Percentiles rank a stretch among this genome's conserved stretches.
Evolutionary conservation across 1,139 yeast genomes (phyloP).

Genomic region (Candida sp.): DNA sequence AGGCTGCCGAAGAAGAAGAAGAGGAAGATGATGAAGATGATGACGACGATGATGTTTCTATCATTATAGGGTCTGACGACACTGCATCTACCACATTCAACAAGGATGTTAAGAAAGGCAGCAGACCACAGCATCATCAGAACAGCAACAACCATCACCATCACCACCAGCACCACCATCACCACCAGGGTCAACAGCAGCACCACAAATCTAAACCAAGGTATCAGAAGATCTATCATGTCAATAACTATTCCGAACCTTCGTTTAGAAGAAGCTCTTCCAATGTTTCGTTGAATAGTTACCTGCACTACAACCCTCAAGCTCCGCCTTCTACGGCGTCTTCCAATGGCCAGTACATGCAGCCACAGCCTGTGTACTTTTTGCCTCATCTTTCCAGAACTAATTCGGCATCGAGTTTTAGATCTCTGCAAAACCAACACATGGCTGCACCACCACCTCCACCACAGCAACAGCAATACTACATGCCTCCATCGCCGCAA

Average conservation of each 20-base stretch:
- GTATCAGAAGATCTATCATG: conserved; percentile 17
- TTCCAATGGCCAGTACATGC: conserved; percentile 18
- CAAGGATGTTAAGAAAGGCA: background rate
- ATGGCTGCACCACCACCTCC: conserved; percentile 9
- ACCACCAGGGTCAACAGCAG: too few species aligned
- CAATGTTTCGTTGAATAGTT: conserved; percentile 26
- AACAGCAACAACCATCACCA: too few species aligned
- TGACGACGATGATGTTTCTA: conserved; percentile 46
- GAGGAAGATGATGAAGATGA: conserved; percentile 35
- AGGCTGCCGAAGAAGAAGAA: conserved; percentile 25
- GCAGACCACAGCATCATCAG: too few species aligned
- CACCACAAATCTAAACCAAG: conserved; percentile 4
- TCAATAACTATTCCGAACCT: conserved; percentile 22
- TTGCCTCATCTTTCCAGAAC: conserved; percentile 13
- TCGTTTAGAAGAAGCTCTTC: conserved; percentile 26
- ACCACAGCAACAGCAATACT: conserved; percentile 9
- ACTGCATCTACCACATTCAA: conserved; percentile 27
- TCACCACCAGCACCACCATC: conserved; percentile 14
- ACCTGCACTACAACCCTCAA: conserved; percentile 16
- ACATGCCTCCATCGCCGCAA: conserved; percentile 8
- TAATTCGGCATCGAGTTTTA: conserved; percentile 13
- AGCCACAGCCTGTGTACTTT: conserved; percentile 20
- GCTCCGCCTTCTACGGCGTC: conserved; percentile 8
- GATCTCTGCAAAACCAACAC: conserved; percentile 6
- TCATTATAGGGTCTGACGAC: conserved; percentile 46